Evolutionary conservation across 805 yeast genomes (phyloP), one percentile per base, ranked within the genome.

Genomic region (Candida adriatica): DNA sequence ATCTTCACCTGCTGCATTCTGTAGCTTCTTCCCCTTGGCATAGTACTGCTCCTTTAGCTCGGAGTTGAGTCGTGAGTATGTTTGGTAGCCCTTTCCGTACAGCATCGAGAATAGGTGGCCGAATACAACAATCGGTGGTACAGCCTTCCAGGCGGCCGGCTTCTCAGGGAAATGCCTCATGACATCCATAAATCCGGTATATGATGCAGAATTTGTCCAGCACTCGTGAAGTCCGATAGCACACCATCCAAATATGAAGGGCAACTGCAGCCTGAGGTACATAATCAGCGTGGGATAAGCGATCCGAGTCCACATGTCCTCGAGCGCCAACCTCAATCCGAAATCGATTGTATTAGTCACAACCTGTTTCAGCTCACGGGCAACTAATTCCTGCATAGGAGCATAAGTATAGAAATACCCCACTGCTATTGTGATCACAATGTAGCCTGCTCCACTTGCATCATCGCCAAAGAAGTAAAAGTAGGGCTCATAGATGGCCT

Each of bases 31-130:
- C 2, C 80, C 80, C 31, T 64, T 63, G 9, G 74, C 73, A 38
- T 73, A 75, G 37, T 64, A 63, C 42, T 74, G 77, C 36, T 71
- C 71, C 46, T 69, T 73, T n/a, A 75, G 75, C 41, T 64, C 63
- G 28, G 66, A 64, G 29, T 61, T 57, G 25, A 67, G 46, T 15
- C 34, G 34, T 2, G 32, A 31, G 37, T 49, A 27, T 24, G 28
- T 31, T 13, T 10, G 17, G 5, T 17, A 13, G 15, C 18, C 16
- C 13, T 16, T 33, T 18, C 15, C 10, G 25, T 5, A 35, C 13
- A 14, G 36, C 34, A 31, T 10, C 29, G 8, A 19, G 11, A 19
- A 19, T 8, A 19, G 22, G 11, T 19, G 22, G 8, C 8, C 10
- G 11, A 19, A 19, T 8, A 19, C 22, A 8, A 19, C 22, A 8